These are phyloP conservation scores for Coelastrella sp. DNA, from an alignment of 139 green algal species.

Conservation along the genomic window DNA sequence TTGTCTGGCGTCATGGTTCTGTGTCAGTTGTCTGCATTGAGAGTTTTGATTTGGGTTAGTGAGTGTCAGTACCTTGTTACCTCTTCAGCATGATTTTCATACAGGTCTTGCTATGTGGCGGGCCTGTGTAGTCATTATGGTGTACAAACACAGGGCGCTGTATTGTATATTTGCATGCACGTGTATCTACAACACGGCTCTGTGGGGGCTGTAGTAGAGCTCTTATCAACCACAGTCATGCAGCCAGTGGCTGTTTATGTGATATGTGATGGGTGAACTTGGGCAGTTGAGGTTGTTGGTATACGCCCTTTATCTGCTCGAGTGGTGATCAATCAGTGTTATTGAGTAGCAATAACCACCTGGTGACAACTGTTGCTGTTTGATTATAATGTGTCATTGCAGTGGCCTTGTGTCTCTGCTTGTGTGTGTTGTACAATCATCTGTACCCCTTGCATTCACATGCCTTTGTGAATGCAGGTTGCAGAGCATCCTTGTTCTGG, in stretches of 20 bases:
- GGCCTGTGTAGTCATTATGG: constrained; percentile 14
- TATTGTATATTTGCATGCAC: constrained; percentile 38
- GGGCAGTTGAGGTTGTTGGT: too few relatives aligned
- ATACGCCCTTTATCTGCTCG: too few relatives aligned
- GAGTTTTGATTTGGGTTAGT: constrained; percentile 44
- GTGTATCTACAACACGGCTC: too few relatives aligned
- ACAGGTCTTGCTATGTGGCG: background rate
- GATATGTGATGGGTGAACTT: too few relatives aligned
- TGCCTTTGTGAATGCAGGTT: too few relatives aligned
- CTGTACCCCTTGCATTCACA: too few relatives aligned
- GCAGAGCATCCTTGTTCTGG: background rate
- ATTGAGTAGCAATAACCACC: background rate
- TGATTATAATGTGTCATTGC: background rate
- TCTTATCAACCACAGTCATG: too few relatives aligned
- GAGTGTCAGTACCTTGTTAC: too few relatives aligned
- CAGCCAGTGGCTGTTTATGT: too few relatives aligned
- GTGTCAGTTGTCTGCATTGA: constrained; percentile 23
- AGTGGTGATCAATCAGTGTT: too few relatives aligned
- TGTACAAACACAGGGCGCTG: constrained; percentile 41
- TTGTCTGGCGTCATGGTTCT: constrained; percentile 8
- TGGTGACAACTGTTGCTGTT: background rate
- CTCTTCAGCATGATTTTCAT: constrained; percentile 3
- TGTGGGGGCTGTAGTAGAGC: background rate
- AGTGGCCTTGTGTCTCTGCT: background rate
- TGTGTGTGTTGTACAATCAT: background rate